phyloP scores from a whole-genome alignment of 441 rosid species.

The Sinapis alba region DNA sequence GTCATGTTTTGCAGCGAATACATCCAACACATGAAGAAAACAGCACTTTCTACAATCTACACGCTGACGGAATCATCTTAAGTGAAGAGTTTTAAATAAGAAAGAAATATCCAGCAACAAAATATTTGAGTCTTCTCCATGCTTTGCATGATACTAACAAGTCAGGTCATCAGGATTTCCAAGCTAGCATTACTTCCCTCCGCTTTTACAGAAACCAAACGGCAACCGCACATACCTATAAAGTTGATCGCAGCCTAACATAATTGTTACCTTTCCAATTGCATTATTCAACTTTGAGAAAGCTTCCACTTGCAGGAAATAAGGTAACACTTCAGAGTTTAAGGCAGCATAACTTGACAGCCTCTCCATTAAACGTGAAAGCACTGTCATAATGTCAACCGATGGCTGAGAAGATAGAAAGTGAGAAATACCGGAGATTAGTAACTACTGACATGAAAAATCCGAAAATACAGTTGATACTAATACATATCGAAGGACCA shows the following conservation, averaged over 20 bases:
- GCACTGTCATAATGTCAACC: constrained; percentile 95
- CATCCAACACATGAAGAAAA: constrained; percentile 12
- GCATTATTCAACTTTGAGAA: constrained; percentile 95
- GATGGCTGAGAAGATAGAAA: constrained; percentile 60
- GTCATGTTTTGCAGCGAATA: constrained; percentile 17
- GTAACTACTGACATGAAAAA: constrained; percentile 10
- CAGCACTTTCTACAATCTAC: constrained; percentile 7
- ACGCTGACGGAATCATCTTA: constrained; percentile 4
- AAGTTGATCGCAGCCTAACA: constrained; percentile 3
- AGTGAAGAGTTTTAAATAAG: background rate
- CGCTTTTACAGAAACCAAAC: constrained; percentile 8
- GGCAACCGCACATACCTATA: constrained; percentile 16
- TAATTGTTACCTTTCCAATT: constrained; percentile 79
- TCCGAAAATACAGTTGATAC: background rate
- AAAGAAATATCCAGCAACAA: constrained; percentile 10
- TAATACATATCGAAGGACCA: background rate
- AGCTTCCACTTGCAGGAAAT: constrained; percentile 98
- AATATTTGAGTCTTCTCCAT: constrained; percentile 9
- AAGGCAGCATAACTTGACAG: constrained; percentile 95
- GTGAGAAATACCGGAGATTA: constrained; percentile 23
- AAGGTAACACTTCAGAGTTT: constrained; percentile 85
- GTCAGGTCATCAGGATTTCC: constrained; percentile 16
- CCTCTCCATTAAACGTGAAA: constrained; percentile 97
- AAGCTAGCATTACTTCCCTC: constrained; percentile 27
- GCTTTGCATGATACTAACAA: constrained; percentile 17